Conservation (phyloP, 169 alveolate species). For the Cryptosporidium ubiquitum region DNA sequence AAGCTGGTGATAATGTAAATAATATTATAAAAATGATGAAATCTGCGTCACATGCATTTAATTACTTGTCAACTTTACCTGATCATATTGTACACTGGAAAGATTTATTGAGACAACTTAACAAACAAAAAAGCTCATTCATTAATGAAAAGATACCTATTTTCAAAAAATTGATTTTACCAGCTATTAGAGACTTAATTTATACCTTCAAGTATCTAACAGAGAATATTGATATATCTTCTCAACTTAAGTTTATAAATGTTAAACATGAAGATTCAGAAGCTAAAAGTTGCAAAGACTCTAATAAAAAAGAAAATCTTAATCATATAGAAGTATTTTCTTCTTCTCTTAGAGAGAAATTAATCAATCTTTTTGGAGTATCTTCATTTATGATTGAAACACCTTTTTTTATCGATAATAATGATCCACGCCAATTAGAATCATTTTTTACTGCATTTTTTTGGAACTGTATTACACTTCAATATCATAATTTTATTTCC, state of each 20-base stretch:
- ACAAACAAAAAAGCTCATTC: neutral
- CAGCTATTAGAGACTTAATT: constrained; percentile 26
- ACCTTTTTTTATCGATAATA: neutral
- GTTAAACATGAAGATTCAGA: neutral
- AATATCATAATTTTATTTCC: constrained; percentile 29
- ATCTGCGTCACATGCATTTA: constrained; percentile 35
- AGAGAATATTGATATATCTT: neutral
- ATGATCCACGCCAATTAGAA: constrained; percentile 5
- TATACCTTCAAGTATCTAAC: neutral
- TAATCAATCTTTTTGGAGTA: constrained; percentile 32
- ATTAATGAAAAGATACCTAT: neutral
- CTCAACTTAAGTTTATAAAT: neutral
- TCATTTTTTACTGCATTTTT: constrained; percentile 19
- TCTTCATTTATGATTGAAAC: neutral
- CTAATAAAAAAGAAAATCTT: neutral
- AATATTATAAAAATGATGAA: constrained; percentile 14
- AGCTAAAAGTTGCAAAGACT: neutral
- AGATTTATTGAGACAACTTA: constrained; percentile 1
- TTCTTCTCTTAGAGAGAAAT: constrained; percentile 22
- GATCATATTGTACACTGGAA: neutral
- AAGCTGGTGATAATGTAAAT: neutral
- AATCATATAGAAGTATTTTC: constrained; percentile 21
- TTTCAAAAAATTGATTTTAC: neutral
- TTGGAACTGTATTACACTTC: constrained; percentile 64
- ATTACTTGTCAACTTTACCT: constrained; percentile 18